These are phyloP conservation scores for Gossypium mustelinum DNA, from an alignment of 345 rosid species.

Conservation along the genomic window DNA sequence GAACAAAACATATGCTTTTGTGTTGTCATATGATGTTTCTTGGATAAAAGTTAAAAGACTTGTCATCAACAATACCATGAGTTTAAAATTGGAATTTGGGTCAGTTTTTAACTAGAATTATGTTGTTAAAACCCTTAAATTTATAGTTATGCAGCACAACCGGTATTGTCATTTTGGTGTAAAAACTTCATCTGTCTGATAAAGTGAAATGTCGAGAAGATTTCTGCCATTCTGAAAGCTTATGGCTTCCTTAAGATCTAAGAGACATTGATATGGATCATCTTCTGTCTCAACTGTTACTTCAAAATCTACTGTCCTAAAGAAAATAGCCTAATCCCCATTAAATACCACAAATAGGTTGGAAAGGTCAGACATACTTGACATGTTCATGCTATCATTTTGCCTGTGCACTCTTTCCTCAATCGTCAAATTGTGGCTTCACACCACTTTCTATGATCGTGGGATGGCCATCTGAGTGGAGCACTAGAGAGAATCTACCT, in stretches of 20 bases:
- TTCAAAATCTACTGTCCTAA: neutral
- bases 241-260: neutral
- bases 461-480: neutral
- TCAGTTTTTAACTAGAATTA: neutral
- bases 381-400: conserved; percentile 1
- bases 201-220: neutral
- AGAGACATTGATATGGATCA: neutral
- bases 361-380: neutral
- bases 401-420: neutral
- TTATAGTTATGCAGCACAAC: neutral
- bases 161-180: neutral
- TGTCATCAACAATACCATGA: neutral
- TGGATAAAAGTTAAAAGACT: neutral
- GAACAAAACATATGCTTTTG: neutral
- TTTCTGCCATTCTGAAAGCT: neutral
- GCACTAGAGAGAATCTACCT: conserved; percentile 5
- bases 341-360: neutral
- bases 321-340: neutral
- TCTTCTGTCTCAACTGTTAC: neutral
- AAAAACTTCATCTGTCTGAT: neutral
- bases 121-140: neutral
- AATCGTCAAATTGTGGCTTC: neutral
- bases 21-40: neutral
- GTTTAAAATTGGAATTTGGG: neutral
- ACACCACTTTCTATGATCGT: neutral